A percentile compares a stretch with the other conserved stretches of the same genome.
Evolutionary conservation across 805 yeast genomes (phyloP).

Genomic region (Kluyveromyces dobzhanskii): DNA sequence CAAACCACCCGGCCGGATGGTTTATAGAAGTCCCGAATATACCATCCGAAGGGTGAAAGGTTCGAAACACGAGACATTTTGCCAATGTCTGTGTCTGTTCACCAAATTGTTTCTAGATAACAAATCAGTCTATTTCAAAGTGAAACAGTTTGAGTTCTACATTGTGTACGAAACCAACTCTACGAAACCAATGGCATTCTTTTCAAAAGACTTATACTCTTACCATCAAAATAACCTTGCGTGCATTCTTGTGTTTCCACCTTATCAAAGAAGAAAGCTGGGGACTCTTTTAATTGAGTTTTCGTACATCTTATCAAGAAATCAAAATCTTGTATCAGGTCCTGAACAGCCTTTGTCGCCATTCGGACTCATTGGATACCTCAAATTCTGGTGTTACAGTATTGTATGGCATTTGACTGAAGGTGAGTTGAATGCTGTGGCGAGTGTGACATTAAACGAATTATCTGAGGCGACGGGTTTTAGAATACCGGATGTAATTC

Average conservation of each 20-base stretch:
- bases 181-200: constrained; percentile 75
- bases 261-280: constrained; percentile 69
- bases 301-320: constrained; percentile 66
- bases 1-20: constrained; percentile 54
- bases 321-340: constrained; percentile 61
- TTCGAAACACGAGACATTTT: constrained; percentile 49
- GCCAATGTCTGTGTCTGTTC: constrained; percentile 77
- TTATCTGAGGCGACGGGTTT: constrained; percentile 55
- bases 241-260: constrained; percentile 86
- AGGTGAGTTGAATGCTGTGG: constrained; percentile 31
- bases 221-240: constrained; percentile 79
- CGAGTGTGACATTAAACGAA: constrained; percentile 36
- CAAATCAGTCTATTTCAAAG: constrained; percentile 76
- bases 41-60: constrained; percentile 66
- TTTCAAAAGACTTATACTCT: constrained; percentile 77
- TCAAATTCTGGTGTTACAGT: constrained; percentile 64
- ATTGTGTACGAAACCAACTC: constrained; percentile 48
- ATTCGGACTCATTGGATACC: constrained; percentile 66
- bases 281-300: constrained; percentile 80
- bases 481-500: constrained; percentile 50
- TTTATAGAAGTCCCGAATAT: constrained; percentile 51
- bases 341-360: constrained; percentile 89
- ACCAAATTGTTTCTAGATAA: constrained; percentile 85
- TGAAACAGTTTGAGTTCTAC: constrained; percentile 75
- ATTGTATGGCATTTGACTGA: constrained; percentile 37